phyloP scores from a whole-genome alignment of 768 basidiomycete genomes.

The Suillus weaverae region DNA sequence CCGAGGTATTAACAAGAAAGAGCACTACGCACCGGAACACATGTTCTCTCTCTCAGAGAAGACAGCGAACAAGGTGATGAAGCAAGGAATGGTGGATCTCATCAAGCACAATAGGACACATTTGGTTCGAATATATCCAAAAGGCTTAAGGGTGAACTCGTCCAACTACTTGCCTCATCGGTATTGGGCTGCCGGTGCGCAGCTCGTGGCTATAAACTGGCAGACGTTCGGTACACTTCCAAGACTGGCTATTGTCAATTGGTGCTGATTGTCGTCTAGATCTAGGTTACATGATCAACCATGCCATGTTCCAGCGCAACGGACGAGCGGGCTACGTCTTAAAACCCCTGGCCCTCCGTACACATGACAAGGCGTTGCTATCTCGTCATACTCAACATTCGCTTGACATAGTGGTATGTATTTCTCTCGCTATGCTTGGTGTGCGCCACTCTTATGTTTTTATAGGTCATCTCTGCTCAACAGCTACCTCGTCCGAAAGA shows the following conservation, averaged over 20 bases:
- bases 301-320: constrained; percentile 93
- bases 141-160: constrained; percentile 76
- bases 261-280: constrained; percentile 46
- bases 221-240: constrained; percentile 80
- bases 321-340: constrained; percentile 88
- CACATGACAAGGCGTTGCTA: constrained; percentile 60
- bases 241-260: constrained; percentile 3
- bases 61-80: constrained; percentile 73
- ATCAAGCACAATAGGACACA: constrained; percentile 87
- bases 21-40: constrained; percentile 82
- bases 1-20: constrained; percentile 84
- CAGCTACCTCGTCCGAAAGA: constrained; percentile 80
- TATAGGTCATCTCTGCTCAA: constrained; percentile 80
- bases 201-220: constrained; percentile 95
- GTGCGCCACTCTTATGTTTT: constrained; percentile 2
- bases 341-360: constrained; percentile 77
- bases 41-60: constrained; percentile 92
- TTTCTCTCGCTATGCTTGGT: not conserved
- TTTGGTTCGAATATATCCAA: constrained; percentile 84
- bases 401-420: constrained; percentile 61
- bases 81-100: constrained; percentile 64
- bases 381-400: constrained; percentile 53
- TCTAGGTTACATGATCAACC: constrained; percentile 87
- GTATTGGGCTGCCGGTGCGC: constrained; percentile 87
- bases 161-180: constrained; percentile 87